Percentiles rank a stretch among this genome's conserved stretches.
Evolutionary conservation across 345 rosid species (phyloP).

Genomic region (Raphanus raphanistrum): DNA sequence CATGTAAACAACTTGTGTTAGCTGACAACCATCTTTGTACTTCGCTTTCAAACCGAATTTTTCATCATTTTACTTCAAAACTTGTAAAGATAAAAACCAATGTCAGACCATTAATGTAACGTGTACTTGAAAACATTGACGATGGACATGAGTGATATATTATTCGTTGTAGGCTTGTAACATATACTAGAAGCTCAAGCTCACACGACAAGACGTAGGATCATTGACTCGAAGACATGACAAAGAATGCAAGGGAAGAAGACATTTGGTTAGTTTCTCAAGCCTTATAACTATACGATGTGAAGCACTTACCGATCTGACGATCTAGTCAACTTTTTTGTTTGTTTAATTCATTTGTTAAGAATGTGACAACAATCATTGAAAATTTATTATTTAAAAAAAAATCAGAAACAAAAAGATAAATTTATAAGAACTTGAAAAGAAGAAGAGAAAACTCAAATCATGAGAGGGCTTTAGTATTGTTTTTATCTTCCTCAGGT

Average conservation of each 20-base stretch:
- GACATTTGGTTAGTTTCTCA: not conserved
- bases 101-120: not conserved
- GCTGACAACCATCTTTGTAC: not conserved
- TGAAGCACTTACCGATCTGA: not conserved
- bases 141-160: not conserved
- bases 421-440: not conserved
- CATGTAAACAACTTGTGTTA: not conserved
- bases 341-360: not conserved
- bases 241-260: not conserved
- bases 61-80: not conserved
- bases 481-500: slow-evolving; percentile 23
- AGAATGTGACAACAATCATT: slow-evolving; percentile 17
- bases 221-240: not conserved
- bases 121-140: not conserved
- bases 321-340: not conserved
- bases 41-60: not conserved
- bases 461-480: slow-evolving; percentile 33
- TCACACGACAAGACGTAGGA: not conserved
- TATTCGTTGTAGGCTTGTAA: not conserved
- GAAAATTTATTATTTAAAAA: slow-evolving; percentile 12
- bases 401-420: not conserved
- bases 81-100: not conserved
- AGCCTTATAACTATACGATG: not conserved
- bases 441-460: not conserved
- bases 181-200: not conserved